phyloP scores from a whole-genome alignment of 495 filamentous ascomycete species.

The Cladorrhinum samala region DNA sequence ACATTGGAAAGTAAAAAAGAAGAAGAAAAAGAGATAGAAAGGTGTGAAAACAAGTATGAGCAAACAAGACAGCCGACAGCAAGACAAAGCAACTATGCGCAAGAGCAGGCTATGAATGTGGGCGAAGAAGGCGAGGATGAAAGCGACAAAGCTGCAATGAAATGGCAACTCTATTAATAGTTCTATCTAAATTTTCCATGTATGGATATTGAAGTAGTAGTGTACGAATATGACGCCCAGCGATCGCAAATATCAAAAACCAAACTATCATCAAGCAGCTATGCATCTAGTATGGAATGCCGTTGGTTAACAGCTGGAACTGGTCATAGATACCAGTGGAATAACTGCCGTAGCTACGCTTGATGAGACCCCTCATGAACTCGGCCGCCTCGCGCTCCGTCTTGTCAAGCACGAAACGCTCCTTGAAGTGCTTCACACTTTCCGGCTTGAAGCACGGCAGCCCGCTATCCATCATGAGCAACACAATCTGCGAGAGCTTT shows the following conservation, averaged over 20 bases:
- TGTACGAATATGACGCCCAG: no score
- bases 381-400: constrained; percentile 92
- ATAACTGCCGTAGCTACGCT: constrained; percentile 80
- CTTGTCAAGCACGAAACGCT: constrained; percentile 90
- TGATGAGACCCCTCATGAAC: constrained; percentile 80
- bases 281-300: constrained; percentile 71
- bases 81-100: no score
- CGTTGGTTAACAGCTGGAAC: constrained; percentile 95
- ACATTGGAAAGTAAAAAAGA: no score
- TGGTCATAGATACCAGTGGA: constrained; percentile 92
- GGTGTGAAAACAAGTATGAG: no score
- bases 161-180: no score
- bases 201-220: neutral
- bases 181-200: neutral
- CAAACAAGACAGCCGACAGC: no score
- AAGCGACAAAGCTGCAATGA: no score
- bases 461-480: constrained; percentile 93
- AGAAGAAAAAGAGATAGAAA: no score
- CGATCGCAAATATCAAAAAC: no score
- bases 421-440: constrained; percentile 84
- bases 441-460: constrained; percentile 98
- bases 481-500: constrained; percentile 81
- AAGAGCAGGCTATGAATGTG: no score
- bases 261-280: neutral
- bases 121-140: no score